A percentile compares a stretch with the other conserved stretches of the same genome.
Conservation (phyloP, 257 asterid species). For the Linaria vulgaris region DNA sequence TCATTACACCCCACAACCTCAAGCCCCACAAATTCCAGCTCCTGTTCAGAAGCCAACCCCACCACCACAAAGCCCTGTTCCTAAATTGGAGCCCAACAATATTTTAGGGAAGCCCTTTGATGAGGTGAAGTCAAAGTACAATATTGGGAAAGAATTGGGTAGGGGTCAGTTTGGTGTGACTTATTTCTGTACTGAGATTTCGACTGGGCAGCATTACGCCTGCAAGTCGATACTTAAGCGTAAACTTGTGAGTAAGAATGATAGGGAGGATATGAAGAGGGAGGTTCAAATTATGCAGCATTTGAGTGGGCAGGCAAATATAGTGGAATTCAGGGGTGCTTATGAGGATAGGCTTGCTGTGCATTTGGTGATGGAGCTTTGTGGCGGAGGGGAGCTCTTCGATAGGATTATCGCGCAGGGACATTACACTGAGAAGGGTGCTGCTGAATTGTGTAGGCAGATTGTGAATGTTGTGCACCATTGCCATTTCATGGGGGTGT, state of each 20-base stretch:
- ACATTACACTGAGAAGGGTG: slow-evolving; percentile 76
- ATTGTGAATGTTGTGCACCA: slow-evolving; percentile 80
- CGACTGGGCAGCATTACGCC: slow-evolving; percentile 54
- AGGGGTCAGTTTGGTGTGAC: slow-evolving; percentile 87
- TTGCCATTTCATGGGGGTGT: slow-evolving; percentile 87
- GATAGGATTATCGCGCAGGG: slow-evolving; percentile 82
- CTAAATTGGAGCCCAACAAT: slow-evolving; percentile 47
- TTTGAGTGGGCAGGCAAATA: slow-evolving; percentile 76
- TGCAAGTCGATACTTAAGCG: slow-evolving; percentile 78
- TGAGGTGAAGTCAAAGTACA: slow-evolving; percentile 55
- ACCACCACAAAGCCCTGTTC: slow-evolving; percentile 30
- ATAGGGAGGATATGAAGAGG: slow-evolving; percentile 78
- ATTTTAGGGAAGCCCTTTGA: slow-evolving; percentile 63
- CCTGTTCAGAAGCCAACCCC: slow-evolving; percentile 31
- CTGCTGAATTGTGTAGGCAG: slow-evolving; percentile 74
- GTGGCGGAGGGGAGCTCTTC: slow-evolving; percentile 83
- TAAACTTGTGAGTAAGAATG: slow-evolving; percentile 68
- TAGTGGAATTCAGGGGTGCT: slow-evolving; percentile 82
- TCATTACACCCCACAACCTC: slow-evolving; percentile 31
- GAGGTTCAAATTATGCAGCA: slow-evolving; percentile 86
- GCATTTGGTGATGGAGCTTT: slow-evolving; percentile 81
- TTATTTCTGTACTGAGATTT: slow-evolving; percentile 54
- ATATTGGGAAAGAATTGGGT: slow-evolving; percentile 65
- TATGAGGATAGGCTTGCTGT: slow-evolving; percentile 73
- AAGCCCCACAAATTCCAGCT: slow-evolving; percentile 28